These are phyloP conservation scores for Nyssa sinensis DNA, from an alignment of 148 eudicot genomes.

Conservation along the genomic window DNA sequence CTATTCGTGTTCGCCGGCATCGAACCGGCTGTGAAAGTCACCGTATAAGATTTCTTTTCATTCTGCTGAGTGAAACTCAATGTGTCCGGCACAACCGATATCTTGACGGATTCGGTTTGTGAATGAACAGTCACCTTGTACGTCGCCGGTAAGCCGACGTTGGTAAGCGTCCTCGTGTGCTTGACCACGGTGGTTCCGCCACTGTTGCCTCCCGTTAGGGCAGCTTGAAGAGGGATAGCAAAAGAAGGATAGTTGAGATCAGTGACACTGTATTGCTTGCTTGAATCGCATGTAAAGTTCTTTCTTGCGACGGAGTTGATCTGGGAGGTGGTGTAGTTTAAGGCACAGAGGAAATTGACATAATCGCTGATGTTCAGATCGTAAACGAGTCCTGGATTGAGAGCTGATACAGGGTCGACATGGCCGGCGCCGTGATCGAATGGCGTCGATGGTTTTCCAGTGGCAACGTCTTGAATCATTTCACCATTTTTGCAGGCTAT, in stretches of 20 bases:
- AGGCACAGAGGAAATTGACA: constrained; percentile 50
- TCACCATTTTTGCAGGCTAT: constrained; percentile 43
- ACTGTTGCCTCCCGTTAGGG: not conserved
- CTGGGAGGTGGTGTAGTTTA: constrained; percentile 45
- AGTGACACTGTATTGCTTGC: constrained; percentile 32
- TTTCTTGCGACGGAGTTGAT: constrained; percentile 41
- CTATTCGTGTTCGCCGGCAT: constrained; percentile 45
- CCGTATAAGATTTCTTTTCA: constrained; percentile 74
- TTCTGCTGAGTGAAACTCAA: constrained; percentile 54
- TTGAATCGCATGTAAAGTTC: constrained; percentile 37
- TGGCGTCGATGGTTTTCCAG: constrained; percentile 56
- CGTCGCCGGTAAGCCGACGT: constrained; percentile 67
- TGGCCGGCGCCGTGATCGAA: constrained; percentile 66
- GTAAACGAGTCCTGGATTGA: constrained; percentile 58
- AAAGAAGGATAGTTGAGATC: constrained; percentile 68
- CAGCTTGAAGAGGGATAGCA: constrained; percentile 31
- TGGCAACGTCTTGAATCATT: constrained; percentile 35
- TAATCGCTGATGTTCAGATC: constrained; percentile 49
- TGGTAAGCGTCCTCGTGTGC: constrained; percentile 69
- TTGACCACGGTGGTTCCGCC: constrained; percentile 29
- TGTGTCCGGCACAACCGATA: constrained; percentile 55
- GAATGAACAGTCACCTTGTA: constrained; percentile 51
- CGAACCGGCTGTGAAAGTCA: constrained; percentile 54
- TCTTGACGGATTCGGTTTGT: constrained; percentile 51
- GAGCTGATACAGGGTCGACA: constrained; percentile 59